Conservation (phyloP, 352 stramenopile species). For the Globisporangium acanthophoron region DNA sequence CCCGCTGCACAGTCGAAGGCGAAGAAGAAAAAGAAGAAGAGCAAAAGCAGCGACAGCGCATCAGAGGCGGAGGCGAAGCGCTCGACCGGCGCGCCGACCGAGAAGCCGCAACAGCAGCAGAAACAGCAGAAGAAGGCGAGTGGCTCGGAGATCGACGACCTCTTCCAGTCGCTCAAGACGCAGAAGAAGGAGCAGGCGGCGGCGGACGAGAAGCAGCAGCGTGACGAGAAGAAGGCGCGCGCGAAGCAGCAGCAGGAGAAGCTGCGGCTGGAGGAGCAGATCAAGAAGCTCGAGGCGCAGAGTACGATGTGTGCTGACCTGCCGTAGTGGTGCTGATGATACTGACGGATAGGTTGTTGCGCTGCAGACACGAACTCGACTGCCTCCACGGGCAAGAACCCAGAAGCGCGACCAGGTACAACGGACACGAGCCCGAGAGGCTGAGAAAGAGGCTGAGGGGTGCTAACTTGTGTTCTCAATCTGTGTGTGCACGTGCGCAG, state of each 20-base stretch:
- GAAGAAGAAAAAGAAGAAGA: slow-evolving; percentile 66
- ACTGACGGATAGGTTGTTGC: not conserved
- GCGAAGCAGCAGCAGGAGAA: slow-evolving; percentile 51
- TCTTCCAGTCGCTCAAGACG: slow-evolving; percentile 70
- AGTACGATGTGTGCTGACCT: slow-evolving; percentile 28
- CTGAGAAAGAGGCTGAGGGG: not conserved
- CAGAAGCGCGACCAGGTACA: slow-evolving; percentile 68
- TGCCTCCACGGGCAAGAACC: slow-evolving; percentile 47
- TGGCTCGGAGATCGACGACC: slow-evolving; percentile 64
- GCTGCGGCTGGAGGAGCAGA: slow-evolving; percentile 62
- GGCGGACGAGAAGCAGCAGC: slow-evolving; percentile 47
- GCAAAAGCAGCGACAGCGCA: slow-evolving; percentile 11
- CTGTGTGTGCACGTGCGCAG: slow-evolving; percentile 20
- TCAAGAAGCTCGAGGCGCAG: slow-evolving; percentile 76
- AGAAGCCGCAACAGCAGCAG: not conserved
- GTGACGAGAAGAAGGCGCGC: slow-evolving; percentile 35
- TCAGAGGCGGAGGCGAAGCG: not conserved
- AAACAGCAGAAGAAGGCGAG: slow-evolving; percentile 10
- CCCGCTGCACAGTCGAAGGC: not conserved
- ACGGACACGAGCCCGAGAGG: not conserved
- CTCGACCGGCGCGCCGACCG: not conserved
- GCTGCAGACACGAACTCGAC: slow-evolving; percentile 73
- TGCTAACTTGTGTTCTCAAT: not conserved
- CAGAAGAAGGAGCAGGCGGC: slow-evolving; percentile 69
- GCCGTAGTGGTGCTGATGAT: not conserved